Percentiles rank a stretch among this genome's conserved stretches.
Conservation (phyloP, 306 rosid species). For the Lathyrus oleraceus region DNA sequence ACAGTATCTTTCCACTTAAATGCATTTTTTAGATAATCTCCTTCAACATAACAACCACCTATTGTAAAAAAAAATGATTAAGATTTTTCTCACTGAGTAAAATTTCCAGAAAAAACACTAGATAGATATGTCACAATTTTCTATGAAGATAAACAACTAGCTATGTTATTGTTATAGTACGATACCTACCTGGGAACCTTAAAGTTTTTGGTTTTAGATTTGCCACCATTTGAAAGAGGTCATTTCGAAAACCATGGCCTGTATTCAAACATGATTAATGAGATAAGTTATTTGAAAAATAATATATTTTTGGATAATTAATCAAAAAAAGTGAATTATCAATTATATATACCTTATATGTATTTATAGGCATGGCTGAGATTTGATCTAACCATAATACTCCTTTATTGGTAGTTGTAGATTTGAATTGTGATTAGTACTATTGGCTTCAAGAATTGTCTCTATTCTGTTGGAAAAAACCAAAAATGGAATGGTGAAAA, state of each 20-base stretch:
- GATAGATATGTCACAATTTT: no score
- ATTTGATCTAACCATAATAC: constrained; percentile 39
- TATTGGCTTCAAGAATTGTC: constrained; percentile 17
- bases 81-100: no score
- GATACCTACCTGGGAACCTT: constrained; percentile 81
- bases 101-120: constrained; percentile 51
- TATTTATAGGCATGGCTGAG: constrained; percentile 42
- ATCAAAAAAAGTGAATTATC: no score
- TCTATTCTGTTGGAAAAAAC: no score
- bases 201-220: constrained; percentile 58
- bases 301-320: constrained; percentile 45
- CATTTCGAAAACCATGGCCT: constrained; percentile 70
- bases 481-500: no score
- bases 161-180: no score
- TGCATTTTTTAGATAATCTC: constrained; percentile 74
- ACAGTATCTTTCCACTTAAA: constrained; percentile 51
- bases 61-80: neutral
- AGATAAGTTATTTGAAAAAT: constrained; percentile 20
- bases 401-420: constrained; percentile 24
- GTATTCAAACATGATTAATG: no score
- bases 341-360: constrained; percentile 13
- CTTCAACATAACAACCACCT: constrained; percentile 90
- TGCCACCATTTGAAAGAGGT: constrained; percentile 56
- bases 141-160: neutral
- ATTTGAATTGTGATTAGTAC: constrained; percentile 29